phyloP scores from a whole-genome alignment of 225 moss, liverwort and hornwort genomes.

The Rhytidiadelphus loreus region DNA sequence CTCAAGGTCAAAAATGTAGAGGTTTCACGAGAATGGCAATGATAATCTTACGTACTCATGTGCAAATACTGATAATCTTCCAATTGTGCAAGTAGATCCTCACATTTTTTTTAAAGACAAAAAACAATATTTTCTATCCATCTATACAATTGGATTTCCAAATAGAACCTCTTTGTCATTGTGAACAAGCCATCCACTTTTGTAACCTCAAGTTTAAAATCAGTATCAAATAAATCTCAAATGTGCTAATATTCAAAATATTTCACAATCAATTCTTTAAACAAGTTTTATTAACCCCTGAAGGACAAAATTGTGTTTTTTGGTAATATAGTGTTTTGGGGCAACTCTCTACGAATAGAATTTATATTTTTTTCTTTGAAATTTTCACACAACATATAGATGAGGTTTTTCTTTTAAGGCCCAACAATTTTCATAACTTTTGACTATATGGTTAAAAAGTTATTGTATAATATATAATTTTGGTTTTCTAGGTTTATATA shows the following conservation, averaged over 20 bases:
- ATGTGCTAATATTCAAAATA: neutral
- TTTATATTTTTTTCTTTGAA: too few relatives aligned
- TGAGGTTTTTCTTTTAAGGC: too few relatives aligned
- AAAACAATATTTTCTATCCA: neutral
- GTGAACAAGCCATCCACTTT: neutral
- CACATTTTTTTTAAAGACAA: neutral
- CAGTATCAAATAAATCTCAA: rapidly evolving
- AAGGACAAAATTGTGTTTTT: too few relatives aligned
- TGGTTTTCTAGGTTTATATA: too few relatives aligned
- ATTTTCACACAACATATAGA: too few relatives aligned
- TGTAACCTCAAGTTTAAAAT: neutral
- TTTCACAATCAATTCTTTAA: neutral
- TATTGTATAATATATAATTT: too few relatives aligned
- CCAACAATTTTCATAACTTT: too few relatives aligned
- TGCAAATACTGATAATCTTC: neutral
- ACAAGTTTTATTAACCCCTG: neutral
- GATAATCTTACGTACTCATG: neutral
- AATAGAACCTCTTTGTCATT: neutral
- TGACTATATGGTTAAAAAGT: too few relatives aligned
- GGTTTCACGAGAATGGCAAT: too few relatives aligned
- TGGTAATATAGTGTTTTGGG: too few relatives aligned
- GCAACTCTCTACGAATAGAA: too few relatives aligned
- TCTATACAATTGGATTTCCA: neutral
- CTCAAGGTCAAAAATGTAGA: neutral
- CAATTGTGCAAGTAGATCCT: neutral